These are phyloP conservation scores for Phyllosticta capitalensis DNA, from an alignment of 2,329 filamentous ascomycete genomes.

Conservation along the genomic window DNA sequence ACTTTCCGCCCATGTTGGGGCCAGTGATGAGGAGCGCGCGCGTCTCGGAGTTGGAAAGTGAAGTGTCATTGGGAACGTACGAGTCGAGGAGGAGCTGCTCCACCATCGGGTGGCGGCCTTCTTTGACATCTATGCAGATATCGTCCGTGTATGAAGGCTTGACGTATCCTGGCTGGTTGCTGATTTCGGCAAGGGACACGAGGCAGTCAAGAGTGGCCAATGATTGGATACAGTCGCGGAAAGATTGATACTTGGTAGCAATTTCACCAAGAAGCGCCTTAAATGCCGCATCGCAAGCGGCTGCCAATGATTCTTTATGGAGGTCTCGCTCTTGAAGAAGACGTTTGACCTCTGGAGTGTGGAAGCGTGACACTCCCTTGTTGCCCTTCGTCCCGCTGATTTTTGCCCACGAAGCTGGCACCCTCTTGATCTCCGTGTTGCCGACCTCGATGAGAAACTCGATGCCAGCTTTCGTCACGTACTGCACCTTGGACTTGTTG, in stretches of 20 bases:
- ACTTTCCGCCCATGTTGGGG: slow-evolving; percentile 98
- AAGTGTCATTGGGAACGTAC: slow-evolving; percentile 86
- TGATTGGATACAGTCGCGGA: slow-evolving; percentile 79
- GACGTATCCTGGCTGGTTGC: slow-evolving; percentile 76
- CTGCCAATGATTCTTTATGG: slow-evolving; percentile 84
- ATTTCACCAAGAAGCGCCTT: slow-evolving; percentile 61
- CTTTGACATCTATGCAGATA: slow-evolving; percentile 58
- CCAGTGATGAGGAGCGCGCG: slow-evolving; percentile 84
- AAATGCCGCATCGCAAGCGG: slow-evolving; percentile 83
- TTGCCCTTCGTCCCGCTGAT: slow-evolving; percentile 71
- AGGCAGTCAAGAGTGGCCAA: slow-evolving; percentile 86
- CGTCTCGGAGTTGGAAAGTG: slow-evolving; percentile 47
- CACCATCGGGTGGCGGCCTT: slow-evolving; percentile 88
- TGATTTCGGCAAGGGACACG: slow-evolving; percentile 74
- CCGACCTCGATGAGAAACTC: slow-evolving; percentile 91
- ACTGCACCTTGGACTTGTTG: slow-evolving; percentile 61
- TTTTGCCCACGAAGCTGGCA: slow-evolving; percentile 91
- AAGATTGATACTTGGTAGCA: slow-evolving; percentile 72
- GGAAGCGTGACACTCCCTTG: slow-evolving; percentile 84
- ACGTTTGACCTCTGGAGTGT: slow-evolving; percentile 80
- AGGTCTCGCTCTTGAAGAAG: slow-evolving; percentile 84
- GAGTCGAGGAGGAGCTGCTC: slow-evolving; percentile 76
- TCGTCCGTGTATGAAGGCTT: slow-evolving; percentile 61
- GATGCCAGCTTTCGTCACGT: slow-evolving; percentile 78
- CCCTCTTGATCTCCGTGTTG: slow-evolving; percentile 71